phyloP scores from a whole-genome alignment of 768 basidiomycete species.

The Agaricus sinodeliciosus region DNA sequence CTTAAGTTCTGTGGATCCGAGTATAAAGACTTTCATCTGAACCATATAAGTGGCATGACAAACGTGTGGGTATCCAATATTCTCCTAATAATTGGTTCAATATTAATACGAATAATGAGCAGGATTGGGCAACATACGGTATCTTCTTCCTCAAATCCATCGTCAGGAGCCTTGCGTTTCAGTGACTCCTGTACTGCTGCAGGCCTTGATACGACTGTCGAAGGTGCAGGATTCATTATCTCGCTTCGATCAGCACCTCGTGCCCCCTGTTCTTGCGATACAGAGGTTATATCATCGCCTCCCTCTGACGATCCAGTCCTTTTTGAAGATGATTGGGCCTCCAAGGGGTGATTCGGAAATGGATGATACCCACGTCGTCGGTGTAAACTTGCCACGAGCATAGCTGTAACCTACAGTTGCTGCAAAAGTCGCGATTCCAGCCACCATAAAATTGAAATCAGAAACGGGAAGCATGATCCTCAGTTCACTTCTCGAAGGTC shows the following conservation, averaged over 20 bases:
- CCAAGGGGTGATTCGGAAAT: conserved; percentile 8
- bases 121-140: conserved; percentile 14
- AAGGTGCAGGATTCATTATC: neutral
- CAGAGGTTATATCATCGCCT: conserved; percentile 17
- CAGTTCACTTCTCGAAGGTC: neutral
- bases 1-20: conserved; percentile 32
- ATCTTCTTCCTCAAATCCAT: conserved; percentile 27
- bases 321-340: conserved; percentile 3
- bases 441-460: conserved; percentile 50
- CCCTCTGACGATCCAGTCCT: neutral
- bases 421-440: conserved; percentile 53
- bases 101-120: neutral
- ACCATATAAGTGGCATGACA: conserved; percentile 9
- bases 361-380: conserved; percentile 22
- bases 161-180: conserved; percentile 28
- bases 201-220: neutral
- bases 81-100: conserved; percentile 16
- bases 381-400: conserved; percentile 30
- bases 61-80: conserved; percentile 40
- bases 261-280: conserved; percentile 9
- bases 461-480: conserved; percentile 38
- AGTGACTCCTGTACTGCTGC: conserved; percentile 18
- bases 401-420: conserved; percentile 55
- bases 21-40: neutral
- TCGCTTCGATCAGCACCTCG: neutral